phyloP scores from a whole-genome alignment of 768 basidiomycete genomes.

The Suillus decipiens region DNA sequence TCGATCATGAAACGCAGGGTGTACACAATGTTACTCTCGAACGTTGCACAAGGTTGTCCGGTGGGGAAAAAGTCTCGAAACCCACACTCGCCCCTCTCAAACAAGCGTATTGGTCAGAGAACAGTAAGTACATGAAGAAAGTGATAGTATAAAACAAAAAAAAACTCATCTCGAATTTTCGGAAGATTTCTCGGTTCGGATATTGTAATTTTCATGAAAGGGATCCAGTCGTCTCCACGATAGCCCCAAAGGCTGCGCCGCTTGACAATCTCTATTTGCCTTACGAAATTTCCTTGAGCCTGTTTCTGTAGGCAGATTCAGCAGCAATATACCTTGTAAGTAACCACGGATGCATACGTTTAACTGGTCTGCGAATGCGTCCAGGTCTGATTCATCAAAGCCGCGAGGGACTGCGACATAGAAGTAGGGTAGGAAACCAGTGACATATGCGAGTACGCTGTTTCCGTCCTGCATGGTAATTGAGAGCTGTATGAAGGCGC shows the following conservation, averaged over 20 bases:
- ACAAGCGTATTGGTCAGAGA: conserved; percentile 47
- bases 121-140: conserved; percentile 18
- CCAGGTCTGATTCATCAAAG: conserved; percentile 67
- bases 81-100: conserved; percentile 74
- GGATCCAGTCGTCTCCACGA: conserved; percentile 71
- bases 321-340: neutral
- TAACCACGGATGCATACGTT: conserved; percentile 58
- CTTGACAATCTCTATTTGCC: conserved; percentile 56
- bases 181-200: conserved; percentile 75
- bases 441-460: conserved; percentile 84
- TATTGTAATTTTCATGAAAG: conserved; percentile 86
- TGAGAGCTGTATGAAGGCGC: conserved; percentile 4
- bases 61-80: conserved; percentile 61
- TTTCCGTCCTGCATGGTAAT: conserved; percentile 63
- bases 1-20: conserved; percentile 98
- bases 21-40: conserved; percentile 93
- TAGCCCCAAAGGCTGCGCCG: conserved; percentile 88
- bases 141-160: conserved; percentile 7
- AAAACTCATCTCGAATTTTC: conserved; percentile 86
- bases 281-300: conserved; percentile 42
- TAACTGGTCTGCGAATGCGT: conserved; percentile 63
- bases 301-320: conserved; percentile 17
- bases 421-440: conserved; percentile 89
- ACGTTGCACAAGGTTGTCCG: conserved; percentile 62
- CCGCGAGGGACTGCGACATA: conserved; percentile 88